Evolutionary conservation across 768 basidiomycete species (phyloP).

Genomic region (Pleurotus tuber-regium): DNA sequence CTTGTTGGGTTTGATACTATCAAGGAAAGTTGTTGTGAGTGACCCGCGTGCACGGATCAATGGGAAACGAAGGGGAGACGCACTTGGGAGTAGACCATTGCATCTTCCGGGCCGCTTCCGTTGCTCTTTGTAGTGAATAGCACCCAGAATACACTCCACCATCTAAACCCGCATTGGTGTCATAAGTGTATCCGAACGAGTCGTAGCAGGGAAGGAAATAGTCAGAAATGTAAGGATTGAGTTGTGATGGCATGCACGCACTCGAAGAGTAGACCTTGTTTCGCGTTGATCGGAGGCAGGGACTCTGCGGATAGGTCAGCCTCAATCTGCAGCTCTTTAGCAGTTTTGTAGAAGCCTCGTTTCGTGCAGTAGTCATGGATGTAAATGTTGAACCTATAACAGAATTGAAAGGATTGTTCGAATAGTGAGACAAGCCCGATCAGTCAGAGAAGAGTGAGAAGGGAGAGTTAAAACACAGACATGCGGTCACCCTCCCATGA

Average conservation of each 20-base stretch:
- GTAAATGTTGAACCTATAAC: conserved; percentile 81
- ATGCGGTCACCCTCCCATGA: conserved; percentile 88
- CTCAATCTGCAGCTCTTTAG: conserved; percentile 61
- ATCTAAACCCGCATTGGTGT: conserved; percentile 39
- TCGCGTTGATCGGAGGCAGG: conserved; percentile 76
- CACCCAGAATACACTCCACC: conserved; percentile 92
- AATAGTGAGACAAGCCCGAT: conserved; percentile 9
- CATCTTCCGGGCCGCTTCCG: conserved; percentile 64
- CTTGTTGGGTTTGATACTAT: conserved; percentile 27
- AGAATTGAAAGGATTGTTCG: conserved; percentile 3
- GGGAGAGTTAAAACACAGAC: conserved; percentile 38
- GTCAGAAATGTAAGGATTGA: conserved; percentile 15
- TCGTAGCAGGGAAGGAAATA: conserved; percentile 2
- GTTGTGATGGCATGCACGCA: conserved; percentile 35
- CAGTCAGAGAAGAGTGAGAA: conserved; percentile 9
- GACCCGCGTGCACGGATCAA: conserved; percentile 16
- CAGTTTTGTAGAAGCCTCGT: conserved; percentile 74
- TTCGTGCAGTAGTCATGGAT: conserved; percentile 84
- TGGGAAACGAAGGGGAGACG: conserved; percentile 20
- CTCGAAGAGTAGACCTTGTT: conserved; percentile 84
- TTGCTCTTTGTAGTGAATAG: conserved; percentile 80
- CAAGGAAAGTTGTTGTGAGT: conserved; percentile 11
- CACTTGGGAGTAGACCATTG: conserved; percentile 69
- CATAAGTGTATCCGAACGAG: conserved; percentile 1
- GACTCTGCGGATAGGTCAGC: conserved; percentile 64